Evolutionary conservation across 2,329 filamentous ascomycete species (phyloP).

Genomic region (Claviceps monticola): DNA sequence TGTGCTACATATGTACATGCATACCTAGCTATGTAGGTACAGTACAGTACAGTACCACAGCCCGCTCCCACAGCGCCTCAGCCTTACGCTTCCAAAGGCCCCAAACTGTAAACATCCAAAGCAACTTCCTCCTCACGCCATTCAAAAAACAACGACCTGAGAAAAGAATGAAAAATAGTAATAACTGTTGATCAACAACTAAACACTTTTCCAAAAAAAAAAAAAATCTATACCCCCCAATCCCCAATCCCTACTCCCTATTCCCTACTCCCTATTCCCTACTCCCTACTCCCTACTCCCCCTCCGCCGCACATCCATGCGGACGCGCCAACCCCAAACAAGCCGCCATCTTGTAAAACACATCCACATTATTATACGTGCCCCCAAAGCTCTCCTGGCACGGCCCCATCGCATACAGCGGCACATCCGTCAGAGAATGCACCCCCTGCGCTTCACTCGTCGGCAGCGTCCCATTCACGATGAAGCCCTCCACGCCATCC

Average conservation of each 20-base stretch:
- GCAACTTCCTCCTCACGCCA: too few relatives aligned
- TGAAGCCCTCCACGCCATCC: constrained; percentile 52
- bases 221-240: neutral
- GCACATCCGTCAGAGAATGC: constrained; percentile 65
- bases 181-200: too few relatives aligned
- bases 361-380: constrained; percentile 55
- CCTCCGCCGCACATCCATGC: constrained; percentile 2
- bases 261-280: constrained; percentile 4
- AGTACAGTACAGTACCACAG: too few relatives aligned
- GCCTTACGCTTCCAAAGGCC: too few relatives aligned
- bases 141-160: too few relatives aligned
- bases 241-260: constrained; percentile 3
- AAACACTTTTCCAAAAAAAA: too few relatives aligned
- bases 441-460: constrained; percentile 52
- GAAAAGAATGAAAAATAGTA: too few relatives aligned
- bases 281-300: constrained; percentile 2
- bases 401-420: constrained; percentile 65
- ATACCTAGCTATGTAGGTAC: too few relatives aligned
- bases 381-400: constrained; percentile 67
- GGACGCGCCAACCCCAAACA: constrained; percentile 43
- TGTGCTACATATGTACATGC: too few relatives aligned
- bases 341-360: constrained; percentile 61
- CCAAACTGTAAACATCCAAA: too few relatives aligned
- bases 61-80: too few relatives aligned
- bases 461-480: constrained; percentile 63